Percentiles rank a stretch among this genome's conserved stretches.
Evolutionary conservation across 371 early-diverging fungal species (phyloP).

Genomic region (Choanephora cucurbitarum): DNA sequence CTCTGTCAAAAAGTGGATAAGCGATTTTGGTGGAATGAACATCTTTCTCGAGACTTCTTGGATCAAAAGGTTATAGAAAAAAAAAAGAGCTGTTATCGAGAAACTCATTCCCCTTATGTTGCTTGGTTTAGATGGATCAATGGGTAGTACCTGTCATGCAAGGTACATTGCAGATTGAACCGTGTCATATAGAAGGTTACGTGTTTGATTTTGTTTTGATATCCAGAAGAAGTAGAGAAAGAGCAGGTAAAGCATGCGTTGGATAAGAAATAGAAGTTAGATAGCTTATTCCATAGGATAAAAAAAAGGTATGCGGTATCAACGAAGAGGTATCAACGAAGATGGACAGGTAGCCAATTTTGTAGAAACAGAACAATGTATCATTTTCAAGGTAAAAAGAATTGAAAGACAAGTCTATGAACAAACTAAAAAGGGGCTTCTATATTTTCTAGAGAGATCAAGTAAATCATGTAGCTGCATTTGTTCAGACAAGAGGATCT

Average conservation of each 20-base stretch:
- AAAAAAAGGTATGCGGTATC: slow-evolving; percentile 63
- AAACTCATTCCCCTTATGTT: too few species aligned
- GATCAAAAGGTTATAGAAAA: slow-evolving; percentile 44
- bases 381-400: slow-evolving; percentile 38
- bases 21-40: slow-evolving; percentile 74
- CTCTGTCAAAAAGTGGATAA: slow-evolving; percentile 40
- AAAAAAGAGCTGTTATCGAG: too few species aligned
- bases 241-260: slow-evolving; percentile 44
- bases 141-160: slow-evolving; percentile 72
- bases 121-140: slow-evolving; percentile 46
- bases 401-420: too few species aligned
- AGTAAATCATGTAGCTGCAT: slow-evolving; percentile 57
- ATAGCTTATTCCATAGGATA: too few species aligned
- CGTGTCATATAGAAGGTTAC: slow-evolving; percentile 62
- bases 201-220: slow-evolving; percentile 59
- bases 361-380: slow-evolving; percentile 71
- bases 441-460: slow-evolving; percentile 39
- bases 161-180: slow-evolving; percentile 66
- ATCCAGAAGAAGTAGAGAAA: slow-evolving; percentile 58
- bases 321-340: slow-evolving; percentile 63
- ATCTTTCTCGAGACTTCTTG: slow-evolving; percentile 51
- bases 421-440: neutral
- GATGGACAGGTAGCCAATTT: slow-evolving; percentile 69
- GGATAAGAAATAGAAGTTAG: neutral
- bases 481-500: slow-evolving; percentile 67